A percentile compares a stretch with the other conserved stretches of the same genome.
Conservation (phyloP, 495 filamentous ascomycete genomes). For the Hapsidospora chrysogenum region DNA sequence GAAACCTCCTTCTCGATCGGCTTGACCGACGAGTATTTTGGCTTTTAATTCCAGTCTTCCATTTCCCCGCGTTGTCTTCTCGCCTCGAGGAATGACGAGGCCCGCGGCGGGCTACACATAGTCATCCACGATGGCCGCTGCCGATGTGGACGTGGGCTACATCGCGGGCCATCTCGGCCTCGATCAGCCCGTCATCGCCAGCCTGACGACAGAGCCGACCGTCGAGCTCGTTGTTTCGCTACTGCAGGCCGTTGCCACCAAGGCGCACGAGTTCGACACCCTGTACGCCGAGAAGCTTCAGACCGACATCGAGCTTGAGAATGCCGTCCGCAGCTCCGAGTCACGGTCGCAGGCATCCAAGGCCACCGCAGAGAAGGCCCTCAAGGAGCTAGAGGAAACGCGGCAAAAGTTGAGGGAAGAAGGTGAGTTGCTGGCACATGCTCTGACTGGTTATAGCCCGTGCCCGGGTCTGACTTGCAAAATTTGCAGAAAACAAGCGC, state of each 20-base stretch:
- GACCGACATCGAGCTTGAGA: slow-evolving; percentile 83
- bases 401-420: slow-evolving; percentile 64
- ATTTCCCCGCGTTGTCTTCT: too few relatives aligned
- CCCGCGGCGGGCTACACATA: too few relatives aligned
- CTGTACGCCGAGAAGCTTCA: slow-evolving; percentile 70
- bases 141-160: slow-evolving; percentile 56
- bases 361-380: slow-evolving; percentile 58
- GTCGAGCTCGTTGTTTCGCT: slow-evolving; percentile 56
- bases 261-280: slow-evolving; percentile 64
- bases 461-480: background rate
- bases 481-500: slow-evolving; percentile 16
- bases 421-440: slow-evolving; percentile 36
- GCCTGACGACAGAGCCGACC: slow-evolving; percentile 56
- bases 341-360: slow-evolving; percentile 67
- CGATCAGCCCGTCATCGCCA: slow-evolving; percentile 46
- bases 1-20: too few relatives aligned
- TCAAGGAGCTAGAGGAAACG: slow-evolving; percentile 62
- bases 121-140: slow-evolving; percentile 51
- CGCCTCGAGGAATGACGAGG: too few relatives aligned
- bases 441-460: background rate
- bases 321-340: slow-evolving; percentile 63
- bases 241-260: slow-evolving; percentile 47
- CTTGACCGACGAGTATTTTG: too few relatives aligned
- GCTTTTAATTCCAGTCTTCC: too few relatives aligned
- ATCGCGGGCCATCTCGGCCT: slow-evolving; percentile 59